Evolutionary conservation across 441 rosid genomes (phyloP).

Genomic region (Arabidopsis hybrid): DNA sequence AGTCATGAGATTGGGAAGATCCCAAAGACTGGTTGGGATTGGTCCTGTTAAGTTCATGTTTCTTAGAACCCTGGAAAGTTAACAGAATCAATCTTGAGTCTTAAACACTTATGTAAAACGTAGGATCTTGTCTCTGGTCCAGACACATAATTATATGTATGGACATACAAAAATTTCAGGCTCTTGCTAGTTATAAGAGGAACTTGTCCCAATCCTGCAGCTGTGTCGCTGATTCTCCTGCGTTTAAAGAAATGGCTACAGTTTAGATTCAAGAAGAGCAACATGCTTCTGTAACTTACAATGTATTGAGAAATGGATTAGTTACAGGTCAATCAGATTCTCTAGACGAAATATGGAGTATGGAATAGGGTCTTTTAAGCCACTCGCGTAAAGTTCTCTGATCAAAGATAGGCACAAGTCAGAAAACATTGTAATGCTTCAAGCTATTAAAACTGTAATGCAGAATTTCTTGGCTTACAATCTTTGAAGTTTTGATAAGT

Average conservation of each 20-base stretch:
- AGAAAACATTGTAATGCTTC: not conserved
- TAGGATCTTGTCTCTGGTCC: not conserved
- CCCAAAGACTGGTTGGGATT: constrained; percentile 45
- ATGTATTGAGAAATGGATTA: not conserved
- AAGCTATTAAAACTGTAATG: not conserved
- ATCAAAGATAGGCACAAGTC: constrained; percentile 15
- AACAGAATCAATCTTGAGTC: constrained; percentile 24
- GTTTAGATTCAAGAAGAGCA: constrained; percentile 2
- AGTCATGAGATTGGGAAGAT: constrained; percentile 39
- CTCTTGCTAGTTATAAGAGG: constrained; percentile 43
- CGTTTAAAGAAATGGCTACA: constrained; percentile 2
- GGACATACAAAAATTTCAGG: constrained; percentile 35
- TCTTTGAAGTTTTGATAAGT: constrained; percentile 43
- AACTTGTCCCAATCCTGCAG: constrained; percentile 32
- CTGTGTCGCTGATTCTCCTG: constrained; percentile 47
- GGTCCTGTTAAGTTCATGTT: constrained; percentile 44
- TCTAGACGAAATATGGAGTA: constrained; percentile 37
- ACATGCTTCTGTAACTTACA: not conserved
- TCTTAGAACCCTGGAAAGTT: constrained; percentile 39
- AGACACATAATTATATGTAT: constrained; percentile 2
- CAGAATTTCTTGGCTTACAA: constrained; percentile 31
- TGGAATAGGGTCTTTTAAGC: constrained; percentile 42
- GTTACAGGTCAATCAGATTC: constrained; percentile 42
- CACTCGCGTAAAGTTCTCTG: constrained; percentile 46
- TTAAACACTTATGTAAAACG: not conserved